phyloP scores from a whole-genome alignment of 768 basidiomycete species.

The Boletus vermiculosoides region DNA sequence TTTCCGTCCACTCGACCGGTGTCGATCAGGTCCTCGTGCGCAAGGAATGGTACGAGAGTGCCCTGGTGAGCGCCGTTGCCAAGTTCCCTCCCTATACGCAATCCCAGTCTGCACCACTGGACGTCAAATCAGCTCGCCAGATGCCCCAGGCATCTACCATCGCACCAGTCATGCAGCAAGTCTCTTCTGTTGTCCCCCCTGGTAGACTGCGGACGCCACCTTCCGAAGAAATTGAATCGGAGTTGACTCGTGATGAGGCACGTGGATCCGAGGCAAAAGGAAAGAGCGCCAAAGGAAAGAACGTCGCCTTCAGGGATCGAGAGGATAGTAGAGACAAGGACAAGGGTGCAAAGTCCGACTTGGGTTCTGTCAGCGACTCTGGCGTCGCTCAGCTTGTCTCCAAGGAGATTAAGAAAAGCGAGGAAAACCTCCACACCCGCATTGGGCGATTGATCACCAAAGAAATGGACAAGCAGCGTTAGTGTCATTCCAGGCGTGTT shows the following conservation, averaged over 20 bases:
- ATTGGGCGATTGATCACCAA: slow-evolving; percentile 79
- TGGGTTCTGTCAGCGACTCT: slow-evolving; percentile 46
- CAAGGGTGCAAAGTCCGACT: slow-evolving; percentile 27
- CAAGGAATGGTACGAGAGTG: slow-evolving; percentile 82
- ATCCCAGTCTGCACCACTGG: slow-evolving; percentile 30
- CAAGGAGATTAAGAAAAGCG: slow-evolving; percentile 80
- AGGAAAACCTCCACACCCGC: slow-evolving; percentile 73
- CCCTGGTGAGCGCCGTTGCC: slow-evolving; percentile 50
- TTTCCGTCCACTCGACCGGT: slow-evolving; percentile 86
- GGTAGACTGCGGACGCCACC: slow-evolving; percentile 64
- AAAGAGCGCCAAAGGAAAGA: slow-evolving; percentile 54
- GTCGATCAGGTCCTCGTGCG: slow-evolving; percentile 87
- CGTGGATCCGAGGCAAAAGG: slow-evolving; percentile 49
- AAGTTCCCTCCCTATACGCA: slow-evolving; percentile 58
- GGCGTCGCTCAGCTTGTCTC: slow-evolving; percentile 57
- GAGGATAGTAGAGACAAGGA: slow-evolving; percentile 46
- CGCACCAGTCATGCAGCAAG: slow-evolving; percentile 13
- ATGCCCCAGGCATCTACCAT: slow-evolving; percentile 29
- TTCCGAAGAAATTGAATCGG: slow-evolving; percentile 71
- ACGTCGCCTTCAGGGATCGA: slow-evolving; percentile 60
- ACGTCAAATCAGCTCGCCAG: slow-evolving; percentile 27
- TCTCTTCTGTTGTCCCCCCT: slow-evolving; percentile 30
- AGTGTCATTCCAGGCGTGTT: slow-evolving; percentile 31
- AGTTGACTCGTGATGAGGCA: slow-evolving; percentile 58
- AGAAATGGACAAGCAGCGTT: slow-evolving; percentile 90